Conservation (phyloP, 2,329 filamentous ascomycete species). For the Chaetomiaceae sp. region DNA sequence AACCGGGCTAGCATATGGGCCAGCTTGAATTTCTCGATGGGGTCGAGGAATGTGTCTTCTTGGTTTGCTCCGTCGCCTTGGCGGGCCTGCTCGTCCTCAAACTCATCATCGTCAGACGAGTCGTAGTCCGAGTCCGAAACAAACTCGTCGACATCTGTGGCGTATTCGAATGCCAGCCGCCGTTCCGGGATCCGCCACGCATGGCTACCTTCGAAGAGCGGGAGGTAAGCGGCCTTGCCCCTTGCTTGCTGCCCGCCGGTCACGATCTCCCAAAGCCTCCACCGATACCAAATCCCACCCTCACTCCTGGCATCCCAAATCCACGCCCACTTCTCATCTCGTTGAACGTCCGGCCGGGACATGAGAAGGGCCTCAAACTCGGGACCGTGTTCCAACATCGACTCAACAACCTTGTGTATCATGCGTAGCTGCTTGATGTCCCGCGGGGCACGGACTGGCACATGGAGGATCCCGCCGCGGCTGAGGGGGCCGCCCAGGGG, state of each 20-base stretch:
- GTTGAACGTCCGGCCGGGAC: constrained; percentile 75
- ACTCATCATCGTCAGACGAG: constrained; percentile 77
- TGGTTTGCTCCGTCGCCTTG: constrained; percentile 35
- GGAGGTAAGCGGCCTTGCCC: constrained; percentile 48
- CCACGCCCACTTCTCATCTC: constrained; percentile 88
- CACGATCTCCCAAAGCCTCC: constrained; percentile 82
- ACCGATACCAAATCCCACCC: constrained; percentile 86
- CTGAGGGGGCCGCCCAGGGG: constrained; percentile 35
- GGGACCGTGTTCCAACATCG: constrained; percentile 69
- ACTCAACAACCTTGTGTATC: constrained; percentile 84
- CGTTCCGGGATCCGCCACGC: constrained; percentile 73
- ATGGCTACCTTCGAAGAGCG: constrained; percentile 69
- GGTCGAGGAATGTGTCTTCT: constrained; percentile 66
- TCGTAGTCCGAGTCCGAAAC: constrained; percentile 80
- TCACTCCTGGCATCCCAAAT: constrained; percentile 77
- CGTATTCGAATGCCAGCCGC: constrained; percentile 73
- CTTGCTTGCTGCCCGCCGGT: constrained; percentile 51
- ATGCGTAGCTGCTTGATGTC: constrained; percentile 74
- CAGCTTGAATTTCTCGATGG: constrained; percentile 76
- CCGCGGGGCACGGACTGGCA: constrained; percentile 67
- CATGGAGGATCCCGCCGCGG: constrained; percentile 50
- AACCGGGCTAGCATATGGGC: constrained; percentile 77
- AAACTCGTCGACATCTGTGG: constrained; percentile 69
- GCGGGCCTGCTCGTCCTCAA: constrained; percentile 51
- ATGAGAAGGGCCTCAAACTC: constrained; percentile 91